phyloP scores from a whole-genome alignment of 2,329 filamentous ascomycete species.

The Ploettnerulaceae sp. region DNA sequence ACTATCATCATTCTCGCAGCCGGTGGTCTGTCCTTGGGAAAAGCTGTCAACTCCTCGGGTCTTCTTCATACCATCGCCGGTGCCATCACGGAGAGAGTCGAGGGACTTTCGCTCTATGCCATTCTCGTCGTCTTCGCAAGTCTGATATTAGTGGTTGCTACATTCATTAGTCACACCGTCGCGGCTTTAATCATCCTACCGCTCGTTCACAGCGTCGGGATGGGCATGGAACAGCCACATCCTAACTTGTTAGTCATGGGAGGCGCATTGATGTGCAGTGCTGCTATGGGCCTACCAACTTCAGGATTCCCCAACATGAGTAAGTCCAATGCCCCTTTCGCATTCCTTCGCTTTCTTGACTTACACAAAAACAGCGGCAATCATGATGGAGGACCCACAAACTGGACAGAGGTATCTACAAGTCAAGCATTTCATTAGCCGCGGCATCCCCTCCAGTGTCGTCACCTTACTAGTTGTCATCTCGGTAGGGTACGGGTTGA shows the following conservation, averaged over 20 bases:
- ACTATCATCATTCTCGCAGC: slow-evolving; percentile 98
- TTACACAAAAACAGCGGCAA: slow-evolving; percentile 61
- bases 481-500: slow-evolving; percentile 84
- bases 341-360: not conserved
- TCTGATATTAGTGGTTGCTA: slow-evolving; percentile 87
- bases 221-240: slow-evolving; percentile 80
- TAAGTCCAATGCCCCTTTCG: slow-evolving; percentile 48
- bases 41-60: slow-evolving; percentile 89
- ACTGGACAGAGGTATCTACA: slow-evolving; percentile 88
- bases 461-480: slow-evolving; percentile 78
- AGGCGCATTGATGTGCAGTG: slow-evolving; percentile 90
- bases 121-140: slow-evolving; percentile 80
- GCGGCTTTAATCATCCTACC: slow-evolving; percentile 93
- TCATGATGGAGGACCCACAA: slow-evolving; percentile 96
- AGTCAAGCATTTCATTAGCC: slow-evolving; percentile 90
- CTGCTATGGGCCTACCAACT: slow-evolving; percentile 95
- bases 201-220: slow-evolving; percentile 80
- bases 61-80: slow-evolving; percentile 83
- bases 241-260: slow-evolving; percentile 96
- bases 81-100: slow-evolving; percentile 67
- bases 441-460: slow-evolving; percentile 84
- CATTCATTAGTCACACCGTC: slow-evolving; percentile 96
- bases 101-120: slow-evolving; percentile 76
- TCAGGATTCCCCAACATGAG: slow-evolving; percentile 99
- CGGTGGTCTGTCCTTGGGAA: slow-evolving; percentile 85